Evolutionary conservation across 2,329 filamentous ascomycete genomes (phyloP).

Genomic region (Chaetomiaceae sp.): DNA sequence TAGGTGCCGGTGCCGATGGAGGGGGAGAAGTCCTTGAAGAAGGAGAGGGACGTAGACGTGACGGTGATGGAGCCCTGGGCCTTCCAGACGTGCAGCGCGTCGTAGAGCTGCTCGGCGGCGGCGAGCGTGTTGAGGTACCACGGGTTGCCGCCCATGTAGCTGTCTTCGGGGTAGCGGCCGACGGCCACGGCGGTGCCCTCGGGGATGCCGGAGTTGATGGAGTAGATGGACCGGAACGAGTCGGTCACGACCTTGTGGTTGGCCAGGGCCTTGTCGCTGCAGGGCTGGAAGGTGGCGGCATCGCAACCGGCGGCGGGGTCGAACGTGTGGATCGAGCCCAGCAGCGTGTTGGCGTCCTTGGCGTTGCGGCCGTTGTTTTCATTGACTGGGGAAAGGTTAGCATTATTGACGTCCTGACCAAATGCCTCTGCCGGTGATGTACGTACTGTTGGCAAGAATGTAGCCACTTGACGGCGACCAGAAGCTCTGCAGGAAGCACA

Average conservation of each 20-base stretch:
- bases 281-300: slow-evolving; percentile 69
- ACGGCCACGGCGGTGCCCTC: slow-evolving; percentile 54
- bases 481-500: slow-evolving; percentile 69
- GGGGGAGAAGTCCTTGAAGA: slow-evolving; percentile 62
- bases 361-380: slow-evolving; percentile 51
- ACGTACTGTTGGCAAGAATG: slow-evolving; percentile 58
- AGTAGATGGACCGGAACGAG: slow-evolving; percentile 65
- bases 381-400: slow-evolving; percentile 37
- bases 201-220: slow-evolving; percentile 60
- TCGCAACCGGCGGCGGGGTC: slow-evolving; percentile 62
- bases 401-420: neutral
- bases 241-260: slow-evolving; percentile 72
- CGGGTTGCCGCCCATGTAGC: slow-evolving; percentile 71
- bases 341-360: slow-evolving; percentile 65
- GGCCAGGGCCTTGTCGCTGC: slow-evolving; percentile 59
- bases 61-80: slow-evolving; percentile 56
- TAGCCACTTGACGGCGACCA: slow-evolving; percentile 58
- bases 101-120: slow-evolving; percentile 73
- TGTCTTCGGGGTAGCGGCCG: slow-evolving; percentile 65
- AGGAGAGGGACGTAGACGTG: slow-evolving; percentile 57
- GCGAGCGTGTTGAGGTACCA: slow-evolving; percentile 74
- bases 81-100: slow-evolving; percentile 67
- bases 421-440: too few species aligned
- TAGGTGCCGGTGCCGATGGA: slow-evolving; percentile 58
- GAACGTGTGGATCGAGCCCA: slow-evolving; percentile 63